phyloP scores from a whole-genome alignment of 2,329 filamentous ascomycete genomes.

The Neocatenulostroma microsporum region DNA sequence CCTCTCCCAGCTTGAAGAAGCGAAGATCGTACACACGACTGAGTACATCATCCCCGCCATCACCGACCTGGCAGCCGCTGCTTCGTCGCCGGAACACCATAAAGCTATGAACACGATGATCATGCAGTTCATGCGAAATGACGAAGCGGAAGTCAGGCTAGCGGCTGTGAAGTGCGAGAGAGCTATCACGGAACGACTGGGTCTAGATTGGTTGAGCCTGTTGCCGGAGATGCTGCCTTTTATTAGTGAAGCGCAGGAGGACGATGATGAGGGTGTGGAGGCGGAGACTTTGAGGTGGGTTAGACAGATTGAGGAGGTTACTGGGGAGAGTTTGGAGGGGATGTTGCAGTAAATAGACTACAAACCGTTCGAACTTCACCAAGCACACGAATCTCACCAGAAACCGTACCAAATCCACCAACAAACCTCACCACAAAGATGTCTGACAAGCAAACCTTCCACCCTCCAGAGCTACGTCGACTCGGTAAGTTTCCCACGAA shows the following conservation, averaged over 20 bases:
- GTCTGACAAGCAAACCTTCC: slow-evolving; percentile 56
- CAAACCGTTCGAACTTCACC: too few species aligned
- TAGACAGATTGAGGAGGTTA: slow-evolving; percentile 73
- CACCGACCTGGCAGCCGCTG: slow-evolving; percentile 69
- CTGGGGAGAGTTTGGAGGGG: slow-evolving; percentile 83
- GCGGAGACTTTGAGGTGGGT: slow-evolving; percentile 86
- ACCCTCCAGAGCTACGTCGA: slow-evolving; percentile 70
- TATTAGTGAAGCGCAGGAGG: slow-evolving; percentile 91
- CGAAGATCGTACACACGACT: slow-evolving; percentile 40
- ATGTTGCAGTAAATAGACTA: slow-evolving; percentile 69
- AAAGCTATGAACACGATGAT: slow-evolving; percentile 77
- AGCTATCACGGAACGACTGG: slow-evolving; percentile 59
- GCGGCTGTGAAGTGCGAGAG: slow-evolving; percentile 78
- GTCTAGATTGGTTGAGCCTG: slow-evolving; percentile 88
- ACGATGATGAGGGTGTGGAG: slow-evolving; percentile 91
- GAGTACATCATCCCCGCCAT: slow-evolving; percentile 60
- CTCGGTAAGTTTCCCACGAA: too few species aligned
- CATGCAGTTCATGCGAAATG: slow-evolving; percentile 68
- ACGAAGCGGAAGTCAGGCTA: slow-evolving; percentile 63
- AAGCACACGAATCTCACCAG: too few species aligned
- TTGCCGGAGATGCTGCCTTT: slow-evolving; percentile 93
- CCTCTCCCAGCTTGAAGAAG: slow-evolving; percentile 50
- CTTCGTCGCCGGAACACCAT: slow-evolving; percentile 80
- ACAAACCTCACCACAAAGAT: slow-evolving; percentile 27
- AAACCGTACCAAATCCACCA: too few species aligned